Evolutionary conservation across 495 filamentous ascomycete genomes (phyloP), one percentile per base, ranked within the genome.

Genomic region (Cudoniella acicularis): DNA sequence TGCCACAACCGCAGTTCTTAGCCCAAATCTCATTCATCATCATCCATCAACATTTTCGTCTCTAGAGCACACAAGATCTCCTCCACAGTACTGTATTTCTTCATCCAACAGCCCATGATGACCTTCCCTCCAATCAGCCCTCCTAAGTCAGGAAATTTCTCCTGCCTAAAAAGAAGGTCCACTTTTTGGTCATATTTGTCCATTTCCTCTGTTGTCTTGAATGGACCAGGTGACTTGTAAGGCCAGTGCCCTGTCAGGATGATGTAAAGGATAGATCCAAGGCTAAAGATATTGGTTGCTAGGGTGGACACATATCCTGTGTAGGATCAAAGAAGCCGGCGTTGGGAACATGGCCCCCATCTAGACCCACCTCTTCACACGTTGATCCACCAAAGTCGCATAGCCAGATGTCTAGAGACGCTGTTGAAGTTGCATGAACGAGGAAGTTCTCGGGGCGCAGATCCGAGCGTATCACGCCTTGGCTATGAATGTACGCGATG

Each of bases 361-460:
- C 61, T 17, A 49, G 26, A 22, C 57, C 57, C 52, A 70, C 58
- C 24, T 61, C 60, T 16, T 64, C 62, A 56, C 57, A 58, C 59
- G 23, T 67, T n/a, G 61, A 65, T 52, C 67, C 64, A 18, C 68
- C 67, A 60, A 69, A 70, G 49, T 67, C 68, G 61, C 62, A 67
- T 52, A 69, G 62, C 18, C 60, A 21, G 52, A 68, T 48, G 53
- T 67, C 62, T n/a, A 61, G 64, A 20, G 57, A 52, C 47, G 40
- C 50, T 23, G n/a, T 26, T 40, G 48, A 17, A 45, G 49, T 60
- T 42, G 49, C 48, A 54, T 70, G 64, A 41, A 92, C 78, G 63
- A 96, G 90, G 62, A 96, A 87, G 68, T 96, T 96, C 75, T 96
- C 92, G 1, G 89, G 91, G 73, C 96, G 96, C 72, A 96, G 88